Base-by-base conservation (phyloP, 805 yeast species). In the Zygotorulaspora chibaensis region DNA sequence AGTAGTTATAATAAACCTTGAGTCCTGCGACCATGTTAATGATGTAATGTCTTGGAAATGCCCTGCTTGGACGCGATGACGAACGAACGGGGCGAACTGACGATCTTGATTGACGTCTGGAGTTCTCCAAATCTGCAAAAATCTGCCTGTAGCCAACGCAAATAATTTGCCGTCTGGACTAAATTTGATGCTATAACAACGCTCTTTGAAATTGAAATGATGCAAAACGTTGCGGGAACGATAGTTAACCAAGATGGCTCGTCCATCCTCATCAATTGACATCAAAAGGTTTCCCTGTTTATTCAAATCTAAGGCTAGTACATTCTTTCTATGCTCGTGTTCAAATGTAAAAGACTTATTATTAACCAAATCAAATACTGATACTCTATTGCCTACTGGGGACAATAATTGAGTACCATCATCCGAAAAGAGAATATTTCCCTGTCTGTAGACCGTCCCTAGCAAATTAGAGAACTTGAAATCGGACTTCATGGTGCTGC, bases 11-110 rank as follows among this genome's bases (percentile, higher is more conserved):
- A 93, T 76, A 61, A 89, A 93, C 55, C 96, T 76, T 3, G 96
- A 86, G 66, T 93, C 99, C 25, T 73, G 74, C 1, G 97, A 87
- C 98, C 98, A 93, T 2, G 87, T 74, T 9, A 93, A 65, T 2
- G 89, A 79, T 1, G 79, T 74, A 18, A 93, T 79, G 56, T 87
- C 95, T 41, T 81, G 82, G 62, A 81, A 89, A 69, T 93, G 99
- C 29, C 99, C 99, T 1, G 96, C 88, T 58, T 89, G 89, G 7
- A 86, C 79, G 59, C 96, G 74, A 66, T 87, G 87, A 52, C 96
- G 84, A 33, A 91, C 86, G 67, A 93, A 93, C 12, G 99, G 99
- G 0, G 96, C 93, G 73, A 93, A 93, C 63, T 89, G 96, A 50
- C 96, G 76, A 59, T 88, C 96, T 56, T 87, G 93, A 7, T 80